phyloP scores from a whole-genome alignment of 441 rosid species.

The Adansonia madagascariensis region DNA sequence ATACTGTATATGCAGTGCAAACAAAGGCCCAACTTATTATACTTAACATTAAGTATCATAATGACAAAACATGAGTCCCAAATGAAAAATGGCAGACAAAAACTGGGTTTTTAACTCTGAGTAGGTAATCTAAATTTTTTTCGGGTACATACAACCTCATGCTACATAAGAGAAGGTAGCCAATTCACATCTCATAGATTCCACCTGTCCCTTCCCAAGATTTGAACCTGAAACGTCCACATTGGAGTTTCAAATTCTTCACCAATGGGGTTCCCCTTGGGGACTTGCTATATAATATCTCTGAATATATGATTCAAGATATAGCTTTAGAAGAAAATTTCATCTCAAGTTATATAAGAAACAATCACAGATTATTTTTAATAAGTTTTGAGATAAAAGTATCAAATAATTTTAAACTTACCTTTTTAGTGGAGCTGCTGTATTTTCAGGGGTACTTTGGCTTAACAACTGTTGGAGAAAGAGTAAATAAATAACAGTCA shows the following conservation, averaged over 20 bases:
- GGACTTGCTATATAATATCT: background rate
- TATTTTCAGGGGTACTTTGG: constrained; percentile 40
- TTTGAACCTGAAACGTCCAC: background rate
- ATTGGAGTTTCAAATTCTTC: constrained; percentile 6
- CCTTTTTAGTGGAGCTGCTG: constrained; percentile 52
- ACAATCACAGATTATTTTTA: constrained; percentile 9
- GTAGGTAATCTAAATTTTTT: background rate
- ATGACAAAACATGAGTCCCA: background rate
- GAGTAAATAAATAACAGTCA: constrained; percentile 16
- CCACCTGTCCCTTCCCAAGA: background rate
- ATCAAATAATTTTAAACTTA: constrained; percentile 33
- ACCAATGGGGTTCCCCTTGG: background rate
- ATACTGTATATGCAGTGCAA: background rate
- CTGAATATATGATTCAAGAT: constrained; percentile 14
- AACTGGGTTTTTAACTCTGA: constrained; percentile 10
- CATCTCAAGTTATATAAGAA: constrained; percentile 3
- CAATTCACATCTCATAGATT: background rate
- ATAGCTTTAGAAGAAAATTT: background rate
- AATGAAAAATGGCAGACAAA: constrained; percentile 10
- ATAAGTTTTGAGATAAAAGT: background rate
- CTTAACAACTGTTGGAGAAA: constrained; percentile 44
- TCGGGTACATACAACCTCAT: background rate
- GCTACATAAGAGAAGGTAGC: background rate
- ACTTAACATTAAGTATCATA: background rate
- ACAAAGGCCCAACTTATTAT: background rate